Percentiles rank a stretch among this genome's conserved stretches.
These are phyloP conservation scores for Solanum hybrid DNA, from an alignment of 305 asterid genomes.

Conservation along the genomic window DNA sequence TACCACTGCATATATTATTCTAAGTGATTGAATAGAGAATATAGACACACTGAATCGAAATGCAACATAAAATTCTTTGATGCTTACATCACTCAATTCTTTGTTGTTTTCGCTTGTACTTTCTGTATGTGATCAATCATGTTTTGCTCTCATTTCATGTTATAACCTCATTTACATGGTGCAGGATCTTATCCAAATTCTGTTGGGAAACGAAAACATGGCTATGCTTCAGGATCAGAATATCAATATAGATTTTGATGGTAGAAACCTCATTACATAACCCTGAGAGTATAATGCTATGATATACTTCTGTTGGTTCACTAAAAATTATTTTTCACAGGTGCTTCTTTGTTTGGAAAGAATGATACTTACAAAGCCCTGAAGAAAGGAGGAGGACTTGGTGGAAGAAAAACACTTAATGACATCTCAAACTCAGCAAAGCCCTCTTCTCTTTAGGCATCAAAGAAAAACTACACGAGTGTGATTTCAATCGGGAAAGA, in stretches of 20 bases:
- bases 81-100: background rate
- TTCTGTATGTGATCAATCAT: background rate
- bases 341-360: conserved; percentile 37
- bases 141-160: background rate
- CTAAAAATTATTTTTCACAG: conserved; percentile 18
- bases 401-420: conserved; percentile 66
- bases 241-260: conserved; percentile 41
- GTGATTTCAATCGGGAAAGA: conserved; percentile 39
- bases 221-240: conserved; percentile 78
- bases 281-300: background rate
- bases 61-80: background rate
- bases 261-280: conserved; percentile 17
- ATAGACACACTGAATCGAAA: background rate
- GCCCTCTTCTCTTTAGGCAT: conserved; percentile 27
- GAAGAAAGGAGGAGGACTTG: conserved; percentile 43
- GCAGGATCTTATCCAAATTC: background rate
- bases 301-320: background rate
- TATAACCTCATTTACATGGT: background rate
- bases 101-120: background rate
- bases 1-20: background rate
- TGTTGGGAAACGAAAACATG: conserved; percentile 20
- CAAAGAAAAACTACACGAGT: conserved; percentile 32
- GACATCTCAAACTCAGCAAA: conserved; percentile 80
- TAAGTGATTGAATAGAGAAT: background rate
- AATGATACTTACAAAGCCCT: conserved; percentile 25